Evolutionary conservation across 2,329 filamentous ascomycete species (phyloP), one percentile per base, ranked within the genome.

Genomic region (Aspergillus fructus): DNA sequence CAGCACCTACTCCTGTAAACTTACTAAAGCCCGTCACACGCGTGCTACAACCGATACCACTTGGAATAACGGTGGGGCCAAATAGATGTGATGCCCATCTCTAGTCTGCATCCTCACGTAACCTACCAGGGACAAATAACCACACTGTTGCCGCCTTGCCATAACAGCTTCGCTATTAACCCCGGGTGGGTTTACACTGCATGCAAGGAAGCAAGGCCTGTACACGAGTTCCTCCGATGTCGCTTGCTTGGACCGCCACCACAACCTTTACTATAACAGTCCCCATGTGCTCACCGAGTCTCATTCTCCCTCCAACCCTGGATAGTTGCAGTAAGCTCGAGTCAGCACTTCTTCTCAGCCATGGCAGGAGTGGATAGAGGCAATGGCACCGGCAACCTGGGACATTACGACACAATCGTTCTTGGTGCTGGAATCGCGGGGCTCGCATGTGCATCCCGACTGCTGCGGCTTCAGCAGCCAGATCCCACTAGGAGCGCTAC

Each of bases 331-430:
- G n/a, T 40, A 40, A 12, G n/a, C 0, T 40, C 37, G 37, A 17
- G 13, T 17, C 9, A 40, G 4, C 37, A 40, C 37, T 17, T 40
- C 37, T 40, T 11, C 2, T 40, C 37, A 40, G n/a, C 1, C 37
- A 40, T 40, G 37, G 37, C 9, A 1, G 24, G 24, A 24, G 24
- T 24, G 6, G 24, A 24, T 2, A 24, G 24, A n/a, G 37, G 5
- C 37, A 40, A 40, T 2, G 1, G 0, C 2, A 11, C 37, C 37
- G 0, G 1, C 12, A 40, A 13, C 0, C 37, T 40, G 0, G 37
- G 12, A 5, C 37, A 40, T 40, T 40, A 17, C 37, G 37, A 40
- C 37, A 40, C 37, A 11, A 40, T 40, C 37, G 2, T 40, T 13
- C 37, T 40, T 5, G 37, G 37, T 1, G 37, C 37, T 0, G 37